Evolutionary conservation across 345 rosid genomes (phyloP).

Genomic region (Firmiana major): DNA sequence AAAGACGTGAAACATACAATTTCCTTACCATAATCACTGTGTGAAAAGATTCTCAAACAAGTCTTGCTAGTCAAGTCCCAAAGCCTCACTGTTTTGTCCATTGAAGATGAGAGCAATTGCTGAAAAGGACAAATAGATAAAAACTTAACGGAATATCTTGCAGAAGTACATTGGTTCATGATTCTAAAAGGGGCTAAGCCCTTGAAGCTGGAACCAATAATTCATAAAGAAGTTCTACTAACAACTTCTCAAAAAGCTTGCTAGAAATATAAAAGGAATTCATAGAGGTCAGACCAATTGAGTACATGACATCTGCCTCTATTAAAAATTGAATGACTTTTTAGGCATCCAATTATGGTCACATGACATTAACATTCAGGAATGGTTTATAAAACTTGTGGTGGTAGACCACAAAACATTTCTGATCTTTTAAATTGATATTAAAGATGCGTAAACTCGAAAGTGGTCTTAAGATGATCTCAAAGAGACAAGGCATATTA

Average conservation of each 20-base stretch:
- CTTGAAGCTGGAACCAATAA: neutral
- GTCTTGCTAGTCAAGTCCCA: slow-evolving; percentile 83
- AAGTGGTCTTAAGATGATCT: neutral
- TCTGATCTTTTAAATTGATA: neutral
- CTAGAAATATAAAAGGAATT: neutral
- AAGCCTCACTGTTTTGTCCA: slow-evolving; percentile 97
- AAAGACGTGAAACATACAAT: neutral
- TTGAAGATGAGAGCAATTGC: slow-evolving; percentile 92
- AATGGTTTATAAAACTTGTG: neutral
- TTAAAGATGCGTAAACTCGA: neutral
- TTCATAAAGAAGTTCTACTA: neutral
- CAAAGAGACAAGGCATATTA: neutral
- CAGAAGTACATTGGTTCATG: neutral
- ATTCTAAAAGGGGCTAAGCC: slow-evolving; percentile 4
- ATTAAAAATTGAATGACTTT: neutral
- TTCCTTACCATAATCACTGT: slow-evolving; percentile 87
- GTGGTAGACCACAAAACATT: neutral
- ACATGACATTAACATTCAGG: neutral
- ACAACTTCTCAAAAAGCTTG: neutral
- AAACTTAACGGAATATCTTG: slow-evolving; percentile 10
- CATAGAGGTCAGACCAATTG: neutral
- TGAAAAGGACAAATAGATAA: slow-evolving; percentile 33
- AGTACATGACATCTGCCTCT: neutral
- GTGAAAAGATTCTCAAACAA: slow-evolving; percentile 88
- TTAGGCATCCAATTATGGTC: neutral